Base-by-base conservation (phyloP, 1,139 yeast genomes). In the Geotrichum macrosporum region DNA sequence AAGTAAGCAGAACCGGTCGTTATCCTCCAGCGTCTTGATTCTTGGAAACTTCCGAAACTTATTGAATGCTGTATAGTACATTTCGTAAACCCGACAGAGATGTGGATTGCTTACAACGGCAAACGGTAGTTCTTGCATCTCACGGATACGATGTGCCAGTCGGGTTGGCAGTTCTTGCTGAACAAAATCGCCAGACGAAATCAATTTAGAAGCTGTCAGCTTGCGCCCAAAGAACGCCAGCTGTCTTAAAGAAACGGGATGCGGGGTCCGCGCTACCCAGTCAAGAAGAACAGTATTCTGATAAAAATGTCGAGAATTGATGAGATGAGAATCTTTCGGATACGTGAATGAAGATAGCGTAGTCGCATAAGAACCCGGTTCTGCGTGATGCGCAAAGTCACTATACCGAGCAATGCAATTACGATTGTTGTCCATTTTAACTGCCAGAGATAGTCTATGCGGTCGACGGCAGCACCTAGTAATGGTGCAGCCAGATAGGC, bases 141-240 rank as follows among this genome's bases (percentile, higher is more conserved):
- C 92, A 56, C 83, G 68, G 35, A 89, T 75, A 47, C 94, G 76
- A 65, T 85, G 76, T 2, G 96, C 92, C 52, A 89, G 73, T 55
- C 98, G 70, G 22, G 84, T 80, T 1, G 95, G 92, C 33, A 92
- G 69, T 63, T 89, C 97, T 36, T 83, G 72, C 41, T 94, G 72
- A 1, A 88, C 96, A 63, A 89, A 89, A 60, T 84, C 86, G 26
- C 96, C 96, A 53, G 92, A 81, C 37, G 80, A 72, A 10, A 89
- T 68, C 45, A 92, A 74, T 67, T 89, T 88, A 38, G 82, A 86
- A 52, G 77, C 77, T n/a, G 88, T 84, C 45, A 89, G 67, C 49
- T 77, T 77, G 59, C 83, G 82, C 41, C 96, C 96, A 63, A 83
- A 92, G 44, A 88, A 89, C 1, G 96, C 95, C 55, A 89, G 67